phyloP scores from a whole-genome alignment of 2,329 filamentous ascomycete genomes.

The Botrytis tulipae region DNA sequence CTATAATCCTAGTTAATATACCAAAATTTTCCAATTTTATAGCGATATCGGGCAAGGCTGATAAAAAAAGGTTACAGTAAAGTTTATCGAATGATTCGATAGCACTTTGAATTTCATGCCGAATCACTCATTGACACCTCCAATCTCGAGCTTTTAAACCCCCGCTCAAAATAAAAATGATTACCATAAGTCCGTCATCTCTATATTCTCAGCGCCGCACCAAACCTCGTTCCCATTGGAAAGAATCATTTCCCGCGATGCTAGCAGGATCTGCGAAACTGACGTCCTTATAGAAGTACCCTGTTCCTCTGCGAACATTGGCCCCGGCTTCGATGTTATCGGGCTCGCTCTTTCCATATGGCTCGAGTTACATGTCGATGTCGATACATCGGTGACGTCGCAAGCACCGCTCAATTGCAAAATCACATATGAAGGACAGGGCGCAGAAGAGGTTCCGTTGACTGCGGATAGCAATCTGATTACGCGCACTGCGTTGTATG shows the following conservation, averaged over 20 bases:
- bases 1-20: background rate
- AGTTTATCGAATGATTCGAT: conserved; percentile 4
- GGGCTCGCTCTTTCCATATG: conserved; percentile 91
- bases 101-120: background rate
- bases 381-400: conserved; percentile 59
- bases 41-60: conserved; percentile 22
- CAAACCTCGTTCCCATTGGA: background rate
- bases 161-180: conserved; percentile 23
- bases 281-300: conserved; percentile 56
- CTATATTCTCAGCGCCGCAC: background rate
- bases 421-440: conserved; percentile 82
- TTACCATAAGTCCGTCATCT: conserved; percentile 30
- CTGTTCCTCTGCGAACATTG: conserved; percentile 96
- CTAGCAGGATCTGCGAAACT: conserved; percentile 3
- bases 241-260: background rate
- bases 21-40: background rate
- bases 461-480: conserved; percentile 87
- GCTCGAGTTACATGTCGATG: conserved; percentile 81
- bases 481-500: conserved; percentile 90
- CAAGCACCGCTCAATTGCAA: conserved; percentile 75
- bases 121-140: background rate
- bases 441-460: conserved; percentile 70
- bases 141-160: background rate
- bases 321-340: conserved; percentile 96
- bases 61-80: conserved; percentile 1